These are phyloP conservation scores for Neurospora hispaniola DNA, from an alignment of 495 filamentous ascomycete genomes.

Conservation along the genomic window DNA sequence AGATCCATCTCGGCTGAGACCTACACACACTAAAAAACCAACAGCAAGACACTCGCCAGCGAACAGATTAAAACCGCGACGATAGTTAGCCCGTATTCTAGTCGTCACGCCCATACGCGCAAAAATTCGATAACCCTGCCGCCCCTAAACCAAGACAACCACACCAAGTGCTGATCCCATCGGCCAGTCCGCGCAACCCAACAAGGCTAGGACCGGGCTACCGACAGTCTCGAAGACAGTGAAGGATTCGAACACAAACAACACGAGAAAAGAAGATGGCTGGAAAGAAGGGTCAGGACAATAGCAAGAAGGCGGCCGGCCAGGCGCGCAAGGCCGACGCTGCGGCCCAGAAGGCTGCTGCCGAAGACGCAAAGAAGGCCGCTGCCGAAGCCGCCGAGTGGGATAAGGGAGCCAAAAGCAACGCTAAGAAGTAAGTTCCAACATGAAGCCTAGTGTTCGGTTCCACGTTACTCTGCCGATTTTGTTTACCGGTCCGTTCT, in stretches of 20 bases:
- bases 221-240: neutral
- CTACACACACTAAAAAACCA: neutral
- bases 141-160: neutral
- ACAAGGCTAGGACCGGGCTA: neutral
- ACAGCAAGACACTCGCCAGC: neutral
- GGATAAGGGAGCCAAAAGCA: constrained; percentile 75
- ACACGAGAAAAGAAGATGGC: constrained; percentile 54
- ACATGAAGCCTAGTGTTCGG: neutral
- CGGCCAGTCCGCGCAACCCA: neutral
- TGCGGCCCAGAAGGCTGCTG: constrained; percentile 66
- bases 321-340: constrained; percentile 89
- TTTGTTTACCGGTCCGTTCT: neutral
- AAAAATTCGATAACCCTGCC: neutral
- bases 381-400: constrained; percentile 67
- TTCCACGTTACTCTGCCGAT: neutral
- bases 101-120: neutral
- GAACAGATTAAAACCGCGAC: neutral
- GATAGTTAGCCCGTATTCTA: neutral
- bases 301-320: constrained; percentile 81
- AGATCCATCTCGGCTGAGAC: neutral
- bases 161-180: neutral
- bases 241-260: neutral
- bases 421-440: constrained; percentile 66
- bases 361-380: constrained; percentile 53
- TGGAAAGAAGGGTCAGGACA: constrained; percentile 58